Conservation (phyloP, 1,284 basidiomycete species). For the Cutaneotrichosporon daszewskae region DNA sequence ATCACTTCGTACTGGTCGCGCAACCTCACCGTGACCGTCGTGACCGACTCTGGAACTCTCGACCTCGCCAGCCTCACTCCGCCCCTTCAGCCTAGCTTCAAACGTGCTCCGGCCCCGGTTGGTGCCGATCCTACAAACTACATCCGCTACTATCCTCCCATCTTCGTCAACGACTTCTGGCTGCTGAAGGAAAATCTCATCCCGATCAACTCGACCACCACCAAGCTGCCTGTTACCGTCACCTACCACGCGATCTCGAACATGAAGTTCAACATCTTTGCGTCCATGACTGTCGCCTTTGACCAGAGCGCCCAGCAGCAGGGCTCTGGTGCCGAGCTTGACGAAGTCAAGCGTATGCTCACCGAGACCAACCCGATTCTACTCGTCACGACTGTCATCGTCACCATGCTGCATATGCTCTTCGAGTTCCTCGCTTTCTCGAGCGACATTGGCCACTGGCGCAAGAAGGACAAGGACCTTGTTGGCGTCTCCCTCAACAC, state of each 20-base stretch:
- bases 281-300: slow-evolving; percentile 71
- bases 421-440: slow-evolving; percentile 95
- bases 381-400: slow-evolving; percentile 63
- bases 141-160: slow-evolving; percentile 69
- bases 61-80: slow-evolving; percentile 60
- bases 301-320: slow-evolving; percentile 67
- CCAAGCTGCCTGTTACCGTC: slow-evolving; percentile 68
- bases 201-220: slow-evolving; percentile 72
- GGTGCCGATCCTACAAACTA: slow-evolving; percentile 53
- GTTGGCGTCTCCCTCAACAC: slow-evolving; percentile 54
- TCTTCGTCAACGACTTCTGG: slow-evolving; percentile 97
- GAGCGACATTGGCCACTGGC: slow-evolving; percentile 90
- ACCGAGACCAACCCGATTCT: slow-evolving; percentile 92
- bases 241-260: slow-evolving; percentile 78
- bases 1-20: slow-evolving; percentile 71
- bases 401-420: slow-evolving; percentile 78
- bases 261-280: slow-evolving; percentile 68
- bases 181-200: slow-evolving; percentile 66
- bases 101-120: slow-evolving; percentile 56
- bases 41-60: slow-evolving; percentile 63
- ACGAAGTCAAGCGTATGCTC: slow-evolving; percentile 89
- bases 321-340: slow-evolving; percentile 64
- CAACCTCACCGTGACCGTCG: slow-evolving; percentile 81
- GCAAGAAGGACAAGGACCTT: slow-evolving; percentile 73
- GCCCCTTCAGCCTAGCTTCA: slow-evolving; percentile 52